A percentile compares a stretch with the other conserved stretches of the same genome.
Conservation (phyloP, 2,329 filamentous ascomycete genomes). For the Teratosphaeria zuluensis region DNA sequence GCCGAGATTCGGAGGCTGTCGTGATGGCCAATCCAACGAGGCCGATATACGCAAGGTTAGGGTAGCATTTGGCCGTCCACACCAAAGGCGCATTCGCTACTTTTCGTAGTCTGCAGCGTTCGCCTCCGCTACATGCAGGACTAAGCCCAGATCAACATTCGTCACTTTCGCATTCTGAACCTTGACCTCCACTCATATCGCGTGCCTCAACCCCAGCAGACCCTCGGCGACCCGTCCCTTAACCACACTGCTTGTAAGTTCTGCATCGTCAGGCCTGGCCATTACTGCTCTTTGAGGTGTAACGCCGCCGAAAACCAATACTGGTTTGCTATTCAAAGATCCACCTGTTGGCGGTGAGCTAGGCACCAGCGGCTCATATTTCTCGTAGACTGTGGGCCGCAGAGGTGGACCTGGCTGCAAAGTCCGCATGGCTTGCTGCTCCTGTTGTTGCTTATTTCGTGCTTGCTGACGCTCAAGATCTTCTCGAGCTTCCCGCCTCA, state of each 20-base stretch:
- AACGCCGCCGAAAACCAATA: background rate
- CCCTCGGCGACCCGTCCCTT: constrained; percentile 45
- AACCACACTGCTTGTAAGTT: constrained; percentile 38
- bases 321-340: constrained; percentile 17
- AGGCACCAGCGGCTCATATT: constrained; percentile 20
- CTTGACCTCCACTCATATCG: constrained; percentile 1
- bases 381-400: constrained; percentile 12
- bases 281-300: constrained; percentile 4
- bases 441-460: background rate
- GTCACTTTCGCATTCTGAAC: background rate
- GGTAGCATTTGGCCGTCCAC: background rate
- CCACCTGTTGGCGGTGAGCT: constrained; percentile 24
- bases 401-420: background rate
- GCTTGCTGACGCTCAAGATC: background rate
- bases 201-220: constrained; percentile 37
- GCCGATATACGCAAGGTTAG: background rate
- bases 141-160: background rate
- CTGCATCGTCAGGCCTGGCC: constrained; percentile 7
- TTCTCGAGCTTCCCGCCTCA: constrained; percentile 12
- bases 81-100: background rate
- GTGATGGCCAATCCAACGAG: background rate
- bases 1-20: background rate
- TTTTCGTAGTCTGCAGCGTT: background rate
- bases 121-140: background rate
- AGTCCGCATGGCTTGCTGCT: background rate